Percentiles rank a stretch among this genome's conserved stretches.
phyloP scores from a whole-genome alignment of 2,329 filamentous ascomycete genomes.

The Ilyonectria sp. region DNA sequence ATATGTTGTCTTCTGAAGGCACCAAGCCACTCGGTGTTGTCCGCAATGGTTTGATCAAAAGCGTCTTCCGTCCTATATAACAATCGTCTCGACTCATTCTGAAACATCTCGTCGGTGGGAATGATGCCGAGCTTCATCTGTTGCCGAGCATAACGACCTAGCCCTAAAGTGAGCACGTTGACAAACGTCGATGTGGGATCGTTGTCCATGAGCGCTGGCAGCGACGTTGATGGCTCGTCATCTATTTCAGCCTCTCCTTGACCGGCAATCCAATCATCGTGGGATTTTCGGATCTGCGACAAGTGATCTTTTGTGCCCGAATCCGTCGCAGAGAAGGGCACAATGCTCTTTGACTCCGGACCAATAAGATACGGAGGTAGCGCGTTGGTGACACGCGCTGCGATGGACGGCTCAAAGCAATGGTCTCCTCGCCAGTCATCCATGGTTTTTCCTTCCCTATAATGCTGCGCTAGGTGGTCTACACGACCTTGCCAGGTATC shows the following conservation, averaged over 20 bases:
- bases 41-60: slow-evolving; percentile 49
- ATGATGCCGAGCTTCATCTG: slow-evolving; percentile 42
- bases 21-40: slow-evolving; percentile 48
- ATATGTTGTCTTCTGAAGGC: slow-evolving; percentile 39
- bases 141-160: slow-evolving; percentile 43
- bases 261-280: neutral
- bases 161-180: slow-evolving; percentile 34
- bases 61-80: slow-evolving; percentile 45
- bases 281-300: slow-evolving; percentile 32
- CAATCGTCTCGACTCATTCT: slow-evolving; percentile 45
- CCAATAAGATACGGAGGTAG: slow-evolving; percentile 25
- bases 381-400: slow-evolving; percentile 13
- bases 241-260: neutral
- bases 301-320: slow-evolving; percentile 41
- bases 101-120: slow-evolving; percentile 48
- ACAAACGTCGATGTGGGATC: slow-evolving; percentile 30
- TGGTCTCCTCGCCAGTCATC: slow-evolving; percentile 7
- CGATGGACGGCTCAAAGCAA: slow-evolving; percentile 15
- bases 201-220: neutral
- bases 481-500: slow-evolving; percentile 46
- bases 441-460: slow-evolving; percentile 28
- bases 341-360: slow-evolving; percentile 37
- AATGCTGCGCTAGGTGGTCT: slow-evolving; percentile 48
- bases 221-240: neutral
- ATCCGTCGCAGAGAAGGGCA: slow-evolving; percentile 49